phyloP scores from a whole-genome alignment of 176 grass and related monocot species.

The Chrysopogon serrulatus region DNA sequence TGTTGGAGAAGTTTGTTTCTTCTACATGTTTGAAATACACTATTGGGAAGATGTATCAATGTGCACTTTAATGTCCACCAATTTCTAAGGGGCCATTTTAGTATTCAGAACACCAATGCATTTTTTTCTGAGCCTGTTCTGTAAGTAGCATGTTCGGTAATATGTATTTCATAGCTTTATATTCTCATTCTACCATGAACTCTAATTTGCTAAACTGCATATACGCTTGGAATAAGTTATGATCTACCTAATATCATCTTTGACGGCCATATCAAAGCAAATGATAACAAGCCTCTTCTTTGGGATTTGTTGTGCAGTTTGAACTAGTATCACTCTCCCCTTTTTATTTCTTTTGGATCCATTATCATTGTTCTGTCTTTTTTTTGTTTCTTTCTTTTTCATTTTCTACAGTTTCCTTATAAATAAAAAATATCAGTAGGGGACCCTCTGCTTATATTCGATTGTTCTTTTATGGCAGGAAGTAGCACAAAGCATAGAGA shows the following conservation, averaged over 20 bases:
- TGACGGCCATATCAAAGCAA: background rate
- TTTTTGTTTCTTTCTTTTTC: background rate
- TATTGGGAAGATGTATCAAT: background rate
- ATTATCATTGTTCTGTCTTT: background rate
- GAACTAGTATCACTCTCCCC: background rate
- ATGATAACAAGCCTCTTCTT: background rate
- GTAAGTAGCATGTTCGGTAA: background rate
- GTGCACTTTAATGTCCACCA: background rate
- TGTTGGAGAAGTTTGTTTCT: slow-evolving; percentile 8
- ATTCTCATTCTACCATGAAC: background rate
- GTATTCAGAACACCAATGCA: background rate
- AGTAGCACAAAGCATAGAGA: slow-evolving; percentile 60
- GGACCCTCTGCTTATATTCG: background rate
- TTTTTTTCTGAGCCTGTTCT: background rate
- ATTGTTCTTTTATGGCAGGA: slow-evolving; percentile 45
- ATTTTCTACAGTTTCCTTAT: background rate
- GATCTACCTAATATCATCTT: background rate
- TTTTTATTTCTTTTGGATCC: background rate
- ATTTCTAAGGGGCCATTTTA: background rate
- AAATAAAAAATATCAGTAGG: background rate
- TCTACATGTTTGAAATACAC: slow-evolving; percentile 4
- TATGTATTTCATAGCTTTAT: background rate
- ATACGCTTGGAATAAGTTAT: background rate
- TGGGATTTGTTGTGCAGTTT: background rate
- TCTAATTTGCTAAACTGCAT: slow-evolving; percentile 14